These are phyloP conservation scores for Stipa capillata DNA, from an alignment of 176 grass and related monocot genomes.

Conservation along the genomic window DNA sequence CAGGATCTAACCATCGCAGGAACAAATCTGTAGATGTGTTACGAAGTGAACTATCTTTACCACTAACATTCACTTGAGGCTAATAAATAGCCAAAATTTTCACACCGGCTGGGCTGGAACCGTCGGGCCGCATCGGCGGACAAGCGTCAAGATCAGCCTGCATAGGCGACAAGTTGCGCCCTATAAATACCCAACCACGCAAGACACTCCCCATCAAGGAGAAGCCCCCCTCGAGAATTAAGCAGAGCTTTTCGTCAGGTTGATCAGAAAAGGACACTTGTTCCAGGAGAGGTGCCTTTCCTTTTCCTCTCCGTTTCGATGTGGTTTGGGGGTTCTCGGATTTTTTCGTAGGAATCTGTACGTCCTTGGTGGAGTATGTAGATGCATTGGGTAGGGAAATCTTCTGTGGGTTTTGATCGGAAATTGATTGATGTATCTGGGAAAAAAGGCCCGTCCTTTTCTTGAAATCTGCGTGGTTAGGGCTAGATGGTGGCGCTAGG, in stretches of 20 bases:
- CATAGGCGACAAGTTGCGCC: background rate
- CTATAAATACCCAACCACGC: background rate
- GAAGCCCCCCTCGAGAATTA: background rate
- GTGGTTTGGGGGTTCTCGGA: background rate
- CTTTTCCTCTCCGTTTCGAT: background rate
- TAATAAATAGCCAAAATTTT: too few species aligned
- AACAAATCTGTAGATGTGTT: too few species aligned
- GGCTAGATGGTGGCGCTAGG: background rate
- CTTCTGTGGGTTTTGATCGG: constrained; percentile 6
- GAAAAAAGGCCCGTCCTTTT: background rate
- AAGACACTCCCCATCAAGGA: background rate
- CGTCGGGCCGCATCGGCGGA: background rate
- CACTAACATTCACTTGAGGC: too few species aligned
- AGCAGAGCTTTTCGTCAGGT: background rate
- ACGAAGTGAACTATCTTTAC: too few species aligned
- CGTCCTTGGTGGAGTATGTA: background rate
- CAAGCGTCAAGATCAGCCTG: background rate
- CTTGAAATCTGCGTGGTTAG: constrained; percentile 5
- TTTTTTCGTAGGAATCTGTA: background rate
- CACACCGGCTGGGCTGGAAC: background rate
- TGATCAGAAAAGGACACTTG: background rate
- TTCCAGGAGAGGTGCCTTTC: background rate
- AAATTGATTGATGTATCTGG: background rate
- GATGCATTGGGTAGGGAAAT: background rate
- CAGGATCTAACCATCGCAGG: too few species aligned